Evolutionary conservation across 306 rosid genomes (phyloP), one percentile per base, ranked within the genome.

Genomic region (Cercis canadensis): DNA sequence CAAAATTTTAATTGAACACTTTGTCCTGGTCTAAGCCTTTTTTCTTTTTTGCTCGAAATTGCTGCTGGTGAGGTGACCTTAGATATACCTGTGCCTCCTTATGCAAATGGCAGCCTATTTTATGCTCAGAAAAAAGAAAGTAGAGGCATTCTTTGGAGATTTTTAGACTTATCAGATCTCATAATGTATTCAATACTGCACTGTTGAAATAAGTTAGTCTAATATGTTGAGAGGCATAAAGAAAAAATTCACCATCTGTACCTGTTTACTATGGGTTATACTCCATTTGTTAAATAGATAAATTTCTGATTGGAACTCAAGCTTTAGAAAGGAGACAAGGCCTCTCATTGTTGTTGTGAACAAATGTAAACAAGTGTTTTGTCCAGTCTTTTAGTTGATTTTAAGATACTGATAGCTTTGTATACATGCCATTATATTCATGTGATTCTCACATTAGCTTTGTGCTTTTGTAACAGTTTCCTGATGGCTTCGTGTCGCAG

Each of bases 401-500:
- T 24, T 36, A 77, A 43, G 32, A 45, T 34, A 47, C 7, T 45
- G 57, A 7, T 57, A 73, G 54, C 50, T 64, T 78, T 29, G 52
- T 32, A 57, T 29, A 34, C 15, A 17, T 60, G 49, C 13, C 39
- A 6, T n/a, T n/a, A n/a, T 50, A 24, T 24, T 24, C 29, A 24
- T 24, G 19, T 66, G 84, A 63, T 68, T 67, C 86, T 79, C 69
- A 86, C 69, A 61, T 57, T 71, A 67, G 72, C 64, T 67, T 78
- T 76, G 56, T 75, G 77, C 72, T 76, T 84, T 54, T 89, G 86
- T 67, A 77, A 78, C 91, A 94, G 92, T 81, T 91, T 81, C 89
- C 84, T 91, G 85, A 89, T 80, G 60, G 80, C 96, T 82, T 91
- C 97, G 43, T 94, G 95, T 81, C 69, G 95, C 85, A 84, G 81